phyloP scores from a whole-genome alignment of 2,329 filamentous ascomycete genomes.

The Colletotrichum sansevieriae region DNA sequence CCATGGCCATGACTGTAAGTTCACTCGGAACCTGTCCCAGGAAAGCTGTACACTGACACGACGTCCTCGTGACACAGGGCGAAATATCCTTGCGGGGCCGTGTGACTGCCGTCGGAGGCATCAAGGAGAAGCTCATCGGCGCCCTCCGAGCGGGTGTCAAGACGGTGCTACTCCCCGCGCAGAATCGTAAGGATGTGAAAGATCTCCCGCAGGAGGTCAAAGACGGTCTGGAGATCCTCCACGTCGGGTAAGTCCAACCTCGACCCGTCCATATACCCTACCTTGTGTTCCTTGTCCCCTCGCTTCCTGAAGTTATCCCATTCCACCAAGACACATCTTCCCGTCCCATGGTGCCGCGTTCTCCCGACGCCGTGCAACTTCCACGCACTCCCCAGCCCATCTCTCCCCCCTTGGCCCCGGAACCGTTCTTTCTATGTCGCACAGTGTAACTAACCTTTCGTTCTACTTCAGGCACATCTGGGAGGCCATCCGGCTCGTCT shows the following conservation, averaged over 20 bases:
- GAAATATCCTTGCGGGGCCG: conserved; percentile 86
- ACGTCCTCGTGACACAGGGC: conserved; percentile 57
- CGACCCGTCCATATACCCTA: conserved; percentile 46
- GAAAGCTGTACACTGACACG: conserved; percentile 32
- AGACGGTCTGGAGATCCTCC: conserved; percentile 87
- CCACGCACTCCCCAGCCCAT: conserved; percentile 38
- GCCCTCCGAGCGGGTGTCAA: conserved; percentile 94
- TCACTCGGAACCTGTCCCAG: background rate
- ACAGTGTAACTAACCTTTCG: conserved; percentile 42
- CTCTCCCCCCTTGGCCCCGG: conserved; percentile 24
- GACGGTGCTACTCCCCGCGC: conserved; percentile 87
- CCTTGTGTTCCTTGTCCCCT: conserved; percentile 54
- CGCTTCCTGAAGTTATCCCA: conserved; percentile 38
- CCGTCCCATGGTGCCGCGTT: conserved; percentile 38
- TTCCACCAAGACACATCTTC: conserved; percentile 24
- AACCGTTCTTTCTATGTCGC: conserved; percentile 30
- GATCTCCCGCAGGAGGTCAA: conserved; percentile 93
- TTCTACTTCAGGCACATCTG: conserved; percentile 79
- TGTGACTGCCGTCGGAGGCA: conserved; percentile 94
- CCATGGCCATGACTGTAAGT: conserved; percentile 92
- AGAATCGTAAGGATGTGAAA: conserved; percentile 92
- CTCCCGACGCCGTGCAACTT: conserved; percentile 40
- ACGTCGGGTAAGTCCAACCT: conserved; percentile 78
- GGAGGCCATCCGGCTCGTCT: conserved; percentile 91
- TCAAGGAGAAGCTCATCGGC: conserved; percentile 98